Percentiles rank a stretch among this genome's conserved stretches.
Conservation (phyloP, 306 rosid genomes). For the Mimosa bimucronata region DNA sequence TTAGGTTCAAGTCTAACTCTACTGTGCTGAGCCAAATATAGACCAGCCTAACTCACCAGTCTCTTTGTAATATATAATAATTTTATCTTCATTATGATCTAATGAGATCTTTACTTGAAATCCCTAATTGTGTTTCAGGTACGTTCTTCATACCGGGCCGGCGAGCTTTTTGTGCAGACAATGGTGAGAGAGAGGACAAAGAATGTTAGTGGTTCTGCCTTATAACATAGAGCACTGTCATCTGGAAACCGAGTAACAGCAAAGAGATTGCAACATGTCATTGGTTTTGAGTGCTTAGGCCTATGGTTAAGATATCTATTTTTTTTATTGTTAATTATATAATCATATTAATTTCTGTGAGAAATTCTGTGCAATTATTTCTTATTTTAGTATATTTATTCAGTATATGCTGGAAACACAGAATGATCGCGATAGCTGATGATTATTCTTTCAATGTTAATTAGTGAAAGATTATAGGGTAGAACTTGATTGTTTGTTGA, state of each 20-base stretch:
- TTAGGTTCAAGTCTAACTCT: neutral
- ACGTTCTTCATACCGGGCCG: conserved; percentile 93
- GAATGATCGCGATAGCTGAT: neutral
- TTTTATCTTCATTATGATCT: conserved; percentile 8
- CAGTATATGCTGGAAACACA: neutral
- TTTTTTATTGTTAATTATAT: neutral
- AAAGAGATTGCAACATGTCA: conserved; percentile 26
- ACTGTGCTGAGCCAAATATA: neutral
- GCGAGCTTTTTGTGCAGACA: conserved; percentile 91
- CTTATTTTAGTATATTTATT: neutral
- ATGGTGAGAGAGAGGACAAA: conserved; percentile 69
- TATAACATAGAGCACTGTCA: conserved; percentile 22
- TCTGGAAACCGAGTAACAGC: conserved; percentile 20
- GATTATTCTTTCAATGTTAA: conserved; percentile 3
- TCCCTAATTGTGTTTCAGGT: conserved; percentile 55
- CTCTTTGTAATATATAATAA: neutral
- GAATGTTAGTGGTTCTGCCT: conserved; percentile 31
- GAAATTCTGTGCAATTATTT: neutral
- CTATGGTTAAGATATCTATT: conserved; percentile 22
- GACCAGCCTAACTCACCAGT: neutral
- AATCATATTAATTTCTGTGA: neutral
- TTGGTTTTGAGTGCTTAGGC: conserved; percentile 20
- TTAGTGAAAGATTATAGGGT: neutral
- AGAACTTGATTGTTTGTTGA: neutral
- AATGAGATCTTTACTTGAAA: neutral